phyloP scores from a whole-genome alignment of 2,329 filamentous ascomycete species.

The Colletotrichum endophyticum region DNA sequence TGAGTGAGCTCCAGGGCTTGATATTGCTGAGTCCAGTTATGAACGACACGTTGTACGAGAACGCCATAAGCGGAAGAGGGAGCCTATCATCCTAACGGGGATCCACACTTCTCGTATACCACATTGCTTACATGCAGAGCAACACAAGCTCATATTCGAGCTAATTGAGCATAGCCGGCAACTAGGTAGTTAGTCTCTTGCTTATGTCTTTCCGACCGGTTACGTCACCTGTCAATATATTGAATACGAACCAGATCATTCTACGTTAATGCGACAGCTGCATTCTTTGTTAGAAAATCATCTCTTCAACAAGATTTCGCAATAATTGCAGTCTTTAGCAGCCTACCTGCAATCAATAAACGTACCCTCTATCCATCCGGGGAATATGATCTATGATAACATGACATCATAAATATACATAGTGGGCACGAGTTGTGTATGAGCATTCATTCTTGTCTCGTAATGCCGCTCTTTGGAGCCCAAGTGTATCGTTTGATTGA shows the following conservation, averaged over 20 bases:
- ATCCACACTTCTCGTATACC: background rate
- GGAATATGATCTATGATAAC: background rate
- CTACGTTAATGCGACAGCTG: background rate
- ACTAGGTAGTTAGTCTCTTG: background rate
- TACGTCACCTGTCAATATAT: background rate
- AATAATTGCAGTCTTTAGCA: background rate
- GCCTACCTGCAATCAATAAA: background rate
- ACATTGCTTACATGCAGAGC: background rate
- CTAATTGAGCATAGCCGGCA: background rate
- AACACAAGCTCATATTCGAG: background rate
- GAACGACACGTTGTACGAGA: background rate
- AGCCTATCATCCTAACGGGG: background rate
- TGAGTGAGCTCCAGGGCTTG: background rate
- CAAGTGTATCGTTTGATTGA: background rate
- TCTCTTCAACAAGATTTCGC: background rate
- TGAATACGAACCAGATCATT: background rate
- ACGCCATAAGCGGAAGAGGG: background rate
- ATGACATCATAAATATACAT: background rate
- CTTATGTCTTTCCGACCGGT: background rate
- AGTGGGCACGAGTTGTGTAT: background rate
- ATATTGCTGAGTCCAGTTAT: background rate
- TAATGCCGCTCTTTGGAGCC: background rate
- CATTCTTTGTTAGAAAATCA: background rate
- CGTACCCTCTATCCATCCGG: accelerated
- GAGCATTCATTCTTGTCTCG: background rate